Conservation (phyloP, 2,329 filamentous ascomycete genomes). For the Fusarium cyanostomum region DNA sequence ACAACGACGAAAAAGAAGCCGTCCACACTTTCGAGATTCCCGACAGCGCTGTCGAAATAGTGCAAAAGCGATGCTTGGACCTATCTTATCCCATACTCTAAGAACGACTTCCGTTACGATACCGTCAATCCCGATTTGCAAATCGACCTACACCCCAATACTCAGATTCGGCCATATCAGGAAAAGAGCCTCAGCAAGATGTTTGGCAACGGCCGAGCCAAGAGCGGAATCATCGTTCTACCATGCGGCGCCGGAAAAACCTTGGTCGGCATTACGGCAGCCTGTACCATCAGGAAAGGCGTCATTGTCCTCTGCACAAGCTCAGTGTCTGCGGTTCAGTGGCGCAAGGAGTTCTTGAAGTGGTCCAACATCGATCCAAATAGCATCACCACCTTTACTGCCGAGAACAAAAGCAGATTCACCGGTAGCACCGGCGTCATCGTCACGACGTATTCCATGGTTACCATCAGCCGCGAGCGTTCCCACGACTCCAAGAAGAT, state of each 20-base stretch:
- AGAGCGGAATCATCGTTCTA: conserved; percentile 93
- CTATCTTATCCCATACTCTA: conserved; percentile 84
- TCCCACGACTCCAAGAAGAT: conserved; percentile 90
- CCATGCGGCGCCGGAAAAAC: conserved; percentile 97
- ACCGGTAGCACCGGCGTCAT: conserved; percentile 87
- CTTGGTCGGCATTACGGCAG: conserved; percentile 90
- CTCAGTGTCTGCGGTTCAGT: conserved; percentile 93
- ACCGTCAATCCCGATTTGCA: conserved; percentile 83
- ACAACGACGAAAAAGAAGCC: conserved; percentile 78
- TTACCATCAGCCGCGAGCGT: conserved; percentile 80
- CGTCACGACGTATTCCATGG: conserved; percentile 94
- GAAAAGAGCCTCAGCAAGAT: conserved; percentile 96
- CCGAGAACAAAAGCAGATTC: conserved; percentile 83
- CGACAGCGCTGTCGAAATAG: conserved; percentile 76
- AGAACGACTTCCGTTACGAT: conserved; percentile 92
- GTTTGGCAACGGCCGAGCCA: conserved; percentile 94
- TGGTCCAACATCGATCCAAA: conserved; percentile 92
- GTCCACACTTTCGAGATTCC: conserved; percentile 86
- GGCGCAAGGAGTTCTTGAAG: conserved; percentile 91
- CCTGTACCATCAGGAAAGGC: conserved; percentile 93
- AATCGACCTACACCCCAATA: conserved; percentile 83
- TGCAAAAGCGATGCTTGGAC: conserved; percentile 83
- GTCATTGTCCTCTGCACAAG: conserved; percentile 91
- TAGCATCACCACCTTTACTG: conserved; percentile 89
- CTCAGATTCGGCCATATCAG: conserved; percentile 88